phyloP scores from a whole-genome alignment of 2,329 filamentous ascomycete species.

The Calonectria leucothoes region DNA sequence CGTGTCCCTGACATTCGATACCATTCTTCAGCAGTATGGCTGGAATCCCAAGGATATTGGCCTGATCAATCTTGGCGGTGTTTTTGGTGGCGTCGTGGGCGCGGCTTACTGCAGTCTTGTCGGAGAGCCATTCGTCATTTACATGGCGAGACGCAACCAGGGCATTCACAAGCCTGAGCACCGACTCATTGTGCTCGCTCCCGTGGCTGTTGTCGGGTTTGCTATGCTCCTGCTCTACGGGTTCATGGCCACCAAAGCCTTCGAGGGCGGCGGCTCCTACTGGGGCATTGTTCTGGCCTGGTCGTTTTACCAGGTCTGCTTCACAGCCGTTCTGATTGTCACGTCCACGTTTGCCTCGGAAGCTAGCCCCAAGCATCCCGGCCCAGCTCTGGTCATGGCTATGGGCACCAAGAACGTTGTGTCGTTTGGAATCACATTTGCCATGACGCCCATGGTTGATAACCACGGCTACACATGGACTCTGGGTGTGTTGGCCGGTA shows the following conservation, averaged over 20 bases:
- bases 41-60: conserved; percentile 12
- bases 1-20: conserved; percentile 1
- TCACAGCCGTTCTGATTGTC: conserved; percentile 3
- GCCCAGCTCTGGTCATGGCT: conserved; percentile 7
- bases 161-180: conserved; percentile 9
- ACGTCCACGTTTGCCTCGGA: conserved; percentile 8
- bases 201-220: background rate
- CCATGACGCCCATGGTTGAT: background rate
- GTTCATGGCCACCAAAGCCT: conserved; percentile 1
- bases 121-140: conserved; percentile 13
- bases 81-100: conserved; percentile 5
- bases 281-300: background rate
- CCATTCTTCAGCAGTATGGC: conserved; percentile 2
- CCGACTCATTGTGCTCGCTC: background rate
- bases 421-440: conserved; percentile 6
- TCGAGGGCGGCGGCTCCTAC: conserved; percentile 4
- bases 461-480: conserved; percentile 6
- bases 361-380: conserved; percentile 5
- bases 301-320: conserved; percentile 4
- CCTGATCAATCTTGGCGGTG: conserved; percentile 6
- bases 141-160: conserved; percentile 5
- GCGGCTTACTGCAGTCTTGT: conserved; percentile 4
- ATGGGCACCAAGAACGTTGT: conserved; percentile 12
- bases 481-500: conserved; percentile 1
- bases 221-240: conserved; percentile 8